Evolutionary conservation across 2,329 filamentous ascomycete genomes (phyloP).

Genomic region (Meredithiella fracta): DNA sequence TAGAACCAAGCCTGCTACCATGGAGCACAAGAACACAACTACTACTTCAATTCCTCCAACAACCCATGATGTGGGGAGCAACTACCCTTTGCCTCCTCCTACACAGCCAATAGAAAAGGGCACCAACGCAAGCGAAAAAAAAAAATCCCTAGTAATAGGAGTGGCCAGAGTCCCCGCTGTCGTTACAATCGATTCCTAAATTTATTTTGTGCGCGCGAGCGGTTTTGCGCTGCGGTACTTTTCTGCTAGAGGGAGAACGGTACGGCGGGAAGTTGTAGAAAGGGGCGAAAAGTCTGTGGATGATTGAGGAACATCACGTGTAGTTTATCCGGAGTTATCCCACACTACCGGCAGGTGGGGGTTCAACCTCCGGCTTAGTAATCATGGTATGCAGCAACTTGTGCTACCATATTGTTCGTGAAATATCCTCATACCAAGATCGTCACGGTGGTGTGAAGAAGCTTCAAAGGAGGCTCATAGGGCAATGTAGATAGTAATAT

Average conservation of each 20-base stretch:
- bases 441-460: too few relatives aligned
- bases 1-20: too few relatives aligned
- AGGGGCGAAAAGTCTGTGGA: slow-evolving; percentile 6
- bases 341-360: neutral
- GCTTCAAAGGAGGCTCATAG: too few relatives aligned
- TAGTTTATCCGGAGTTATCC: neutral
- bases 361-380: neutral
- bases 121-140: slow-evolving; percentile 1
- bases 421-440: too few relatives aligned
- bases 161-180: too few relatives aligned
- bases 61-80: too few relatives aligned
- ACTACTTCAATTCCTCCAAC: too few relatives aligned
- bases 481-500: too few relatives aligned
- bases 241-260: neutral
- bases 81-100: neutral
- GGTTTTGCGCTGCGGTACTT: neutral
- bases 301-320: slow-evolving; percentile 5
- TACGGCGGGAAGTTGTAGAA: neutral
- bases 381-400: neutral
- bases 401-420: too few relatives aligned
- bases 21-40: too few relatives aligned
- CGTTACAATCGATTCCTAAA: neutral
- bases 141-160: neutral
- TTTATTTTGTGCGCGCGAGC: neutral
- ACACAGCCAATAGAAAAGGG: neutral